Conservation (phyloP, 257 asterid genomes). For the Ajuga chamaepitys region DNA sequence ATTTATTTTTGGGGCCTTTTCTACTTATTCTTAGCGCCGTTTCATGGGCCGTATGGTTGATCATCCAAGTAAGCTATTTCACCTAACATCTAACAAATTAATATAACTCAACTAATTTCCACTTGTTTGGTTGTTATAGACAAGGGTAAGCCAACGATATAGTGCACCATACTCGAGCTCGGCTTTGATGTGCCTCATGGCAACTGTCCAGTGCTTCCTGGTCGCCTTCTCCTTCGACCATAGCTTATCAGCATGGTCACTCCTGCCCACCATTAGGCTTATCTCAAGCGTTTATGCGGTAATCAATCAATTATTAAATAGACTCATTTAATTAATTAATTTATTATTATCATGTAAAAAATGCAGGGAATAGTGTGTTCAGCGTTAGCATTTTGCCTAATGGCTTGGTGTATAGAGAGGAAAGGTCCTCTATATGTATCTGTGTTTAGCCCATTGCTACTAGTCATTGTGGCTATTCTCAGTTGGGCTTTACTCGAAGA, state of each 20-base stretch:
- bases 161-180: slow-evolving; percentile 78
- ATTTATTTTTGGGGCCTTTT: slow-evolving; percentile 51
- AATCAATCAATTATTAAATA: too few species aligned
- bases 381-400: slow-evolving; percentile 65
- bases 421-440: slow-evolving; percentile 83
- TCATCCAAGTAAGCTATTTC: slow-evolving; percentile 47
- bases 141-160: slow-evolving; percentile 49
- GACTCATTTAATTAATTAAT: too few species aligned
- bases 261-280: slow-evolving; percentile 51
- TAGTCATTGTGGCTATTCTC: slow-evolving; percentile 71
- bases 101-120: background rate
- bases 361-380: slow-evolving; percentile 69
- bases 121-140: slow-evolving; percentile 19
- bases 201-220: slow-evolving; percentile 58
- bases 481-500: slow-evolving; percentile 87
- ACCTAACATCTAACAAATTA: background rate
- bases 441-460: slow-evolving; percentile 78
- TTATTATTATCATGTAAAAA: too few species aligned
- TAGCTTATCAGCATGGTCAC: slow-evolving; percentile 58
- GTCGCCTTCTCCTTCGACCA: slow-evolving; percentile 53
- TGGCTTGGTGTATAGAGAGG: slow-evolving; percentile 70
- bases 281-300: slow-evolving; percentile 65
- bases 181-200: slow-evolving; percentile 71
- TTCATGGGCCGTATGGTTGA: slow-evolving; percentile 80
- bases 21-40: slow-evolving; percentile 64